Evolutionary conservation across 2,329 filamentous ascomycete genomes (phyloP).

Genomic region (Curvularia lunata): DNA sequence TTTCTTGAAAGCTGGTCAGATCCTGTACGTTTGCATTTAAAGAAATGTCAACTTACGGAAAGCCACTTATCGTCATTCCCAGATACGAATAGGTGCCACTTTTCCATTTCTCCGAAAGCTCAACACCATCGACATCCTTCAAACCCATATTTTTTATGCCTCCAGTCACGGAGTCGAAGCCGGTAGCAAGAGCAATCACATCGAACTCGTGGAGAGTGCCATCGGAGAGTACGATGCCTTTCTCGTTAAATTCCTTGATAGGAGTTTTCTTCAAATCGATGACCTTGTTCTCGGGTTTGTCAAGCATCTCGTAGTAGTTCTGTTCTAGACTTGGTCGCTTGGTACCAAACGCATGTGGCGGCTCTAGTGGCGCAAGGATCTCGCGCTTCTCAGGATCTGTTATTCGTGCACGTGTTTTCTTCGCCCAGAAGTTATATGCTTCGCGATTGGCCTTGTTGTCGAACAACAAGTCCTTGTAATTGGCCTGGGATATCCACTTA

Average conservation of each 20-base stretch:
- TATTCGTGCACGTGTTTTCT: constrained; percentile 53
- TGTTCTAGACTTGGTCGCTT: constrained; percentile 58
- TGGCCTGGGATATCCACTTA: constrained; percentile 2
- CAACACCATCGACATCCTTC: constrained; percentile 46
- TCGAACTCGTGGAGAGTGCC: constrained; percentile 53
- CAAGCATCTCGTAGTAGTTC: constrained; percentile 56
- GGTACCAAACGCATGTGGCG: constrained; percentile 55
- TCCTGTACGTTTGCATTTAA: not conserved
- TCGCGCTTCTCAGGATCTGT: constrained; percentile 54
- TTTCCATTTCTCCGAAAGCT: constrained; percentile 52
- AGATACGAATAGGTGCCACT: constrained; percentile 51
- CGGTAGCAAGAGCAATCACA: constrained; percentile 54
- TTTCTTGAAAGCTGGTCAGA: constrained; percentile 33
- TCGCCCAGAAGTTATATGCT: constrained; percentile 57
- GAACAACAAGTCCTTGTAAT: constrained; percentile 51
- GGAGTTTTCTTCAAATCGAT: constrained; percentile 53
- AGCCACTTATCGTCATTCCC: constrained; percentile 51
- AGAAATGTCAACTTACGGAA: constrained; percentile 26
- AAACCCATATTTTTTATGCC: constrained; percentile 52
- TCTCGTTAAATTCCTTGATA: constrained; percentile 49
- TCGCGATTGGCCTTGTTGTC: constrained; percentile 52
- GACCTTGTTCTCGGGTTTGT: constrained; percentile 52
- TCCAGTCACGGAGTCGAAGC: constrained; percentile 55
- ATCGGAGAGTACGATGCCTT: constrained; percentile 50
- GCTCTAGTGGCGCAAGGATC: constrained; percentile 54